These are phyloP conservation scores for Saprolegnia diclina DNA, from an alignment of 352 stramenopile species.

Conservation along the genomic window DNA sequence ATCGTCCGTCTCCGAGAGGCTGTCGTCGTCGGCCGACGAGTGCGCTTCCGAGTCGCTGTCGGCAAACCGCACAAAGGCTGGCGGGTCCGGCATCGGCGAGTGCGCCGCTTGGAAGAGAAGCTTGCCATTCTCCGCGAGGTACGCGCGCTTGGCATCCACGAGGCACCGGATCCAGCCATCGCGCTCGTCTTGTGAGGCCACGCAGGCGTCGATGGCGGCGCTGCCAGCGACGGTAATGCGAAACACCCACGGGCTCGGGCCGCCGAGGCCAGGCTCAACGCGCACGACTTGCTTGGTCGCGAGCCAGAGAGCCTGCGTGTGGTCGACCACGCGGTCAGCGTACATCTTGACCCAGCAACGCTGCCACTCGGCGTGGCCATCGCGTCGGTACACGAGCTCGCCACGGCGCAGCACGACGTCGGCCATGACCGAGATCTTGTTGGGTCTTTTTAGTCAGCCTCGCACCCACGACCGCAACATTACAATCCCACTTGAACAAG, in stretches of 20 bases:
- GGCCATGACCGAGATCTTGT: not conserved
- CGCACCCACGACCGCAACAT: not conserved
- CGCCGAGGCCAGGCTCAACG: not conserved
- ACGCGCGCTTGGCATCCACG: slow-evolving; percentile 12
- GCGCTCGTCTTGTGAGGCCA: slow-evolving; percentile 1
- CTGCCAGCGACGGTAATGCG: not conserved
- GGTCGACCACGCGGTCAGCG: slow-evolving; percentile 14
- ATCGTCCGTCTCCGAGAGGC: not conserved
- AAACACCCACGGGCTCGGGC: not conserved
- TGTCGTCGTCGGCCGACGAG: not conserved
- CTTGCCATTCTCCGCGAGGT: slow-evolving; percentile 21
- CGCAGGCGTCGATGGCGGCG: not conserved
- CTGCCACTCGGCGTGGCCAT: not conserved
- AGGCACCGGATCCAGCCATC: slow-evolving; percentile 24
- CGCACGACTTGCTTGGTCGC: not conserved
- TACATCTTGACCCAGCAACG: slow-evolving; percentile 28
- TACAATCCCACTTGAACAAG: no score
- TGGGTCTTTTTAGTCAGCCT: not conserved
- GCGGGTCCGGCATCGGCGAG: not conserved
- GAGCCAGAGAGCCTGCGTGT: not conserved
- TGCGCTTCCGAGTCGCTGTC: slow-evolving; percentile 20
- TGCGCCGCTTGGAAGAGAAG: slow-evolving; percentile 19
- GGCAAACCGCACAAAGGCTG: slow-evolving; percentile 16
- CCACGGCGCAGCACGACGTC: slow-evolving; percentile 12
- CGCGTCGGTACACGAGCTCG: slow-evolving; percentile 11